Evolutionary conservation across 345 rosid species (phyloP), one percentile per base, ranked within the genome.

Genomic region (Viola odorata): DNA sequence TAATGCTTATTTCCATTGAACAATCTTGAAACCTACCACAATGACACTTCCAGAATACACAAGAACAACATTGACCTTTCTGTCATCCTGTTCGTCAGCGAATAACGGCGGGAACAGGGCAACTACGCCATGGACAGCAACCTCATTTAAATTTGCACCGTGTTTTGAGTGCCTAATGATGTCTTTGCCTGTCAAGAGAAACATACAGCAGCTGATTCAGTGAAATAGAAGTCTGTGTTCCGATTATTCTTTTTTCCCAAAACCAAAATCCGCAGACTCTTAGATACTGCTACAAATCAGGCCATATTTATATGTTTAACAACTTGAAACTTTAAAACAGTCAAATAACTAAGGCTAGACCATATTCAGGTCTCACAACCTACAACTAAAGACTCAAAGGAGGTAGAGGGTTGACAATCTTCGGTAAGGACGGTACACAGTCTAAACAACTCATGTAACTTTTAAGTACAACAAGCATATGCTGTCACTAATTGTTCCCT

Each of bases 141-240:
- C 68, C 6, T 10, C n/a, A n/a, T 13, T 12, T 2, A 13, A 41
- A 32, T 36, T 40, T 5, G 12, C 50, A 6, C 9, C 2, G 32
- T 23, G 32, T 23, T 8, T 51, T 37, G 12, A 41, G 45, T 10
- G 52, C 42, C 16, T 37, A 45, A 23, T 15, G 38, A 41, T 41
- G 69, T 41, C 15, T 81, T 66, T 64, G 68, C 85, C 88, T 83
- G 84, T 51, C 44, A 76, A 45, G 45, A 44, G 42, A 70, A 75
- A 69, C 64, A 52, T 5, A 23, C 58, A 50, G 45, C 50, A 1
- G 50, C 11, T n/a, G 13, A 4, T 11, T 47, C 13, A 47, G 50
- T 3, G 12, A 8, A 45, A 45, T 4, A 45, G 12, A 45, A 45
- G 9, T 41, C 9, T 41, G 6, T 41, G 45, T 5, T 5, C 9